Evolutionary conservation across 441 rosid species (phyloP).

Genomic region (Bocquillonia castaneifolia): DNA sequence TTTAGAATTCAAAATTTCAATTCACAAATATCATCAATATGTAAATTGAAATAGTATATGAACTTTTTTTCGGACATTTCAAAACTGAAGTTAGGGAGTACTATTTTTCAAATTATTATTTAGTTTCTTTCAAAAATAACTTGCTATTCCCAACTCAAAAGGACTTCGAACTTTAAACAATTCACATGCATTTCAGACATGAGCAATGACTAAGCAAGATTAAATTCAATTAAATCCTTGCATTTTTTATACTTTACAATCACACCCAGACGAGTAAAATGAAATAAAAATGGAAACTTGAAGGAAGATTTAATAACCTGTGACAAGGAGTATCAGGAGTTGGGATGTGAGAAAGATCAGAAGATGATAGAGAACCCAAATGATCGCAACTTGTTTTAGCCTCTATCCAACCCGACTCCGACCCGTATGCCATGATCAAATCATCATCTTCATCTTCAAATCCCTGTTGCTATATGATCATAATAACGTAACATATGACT

Average conservation of each 20-base stretch:
- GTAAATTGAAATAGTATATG: too few relatives aligned
- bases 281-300: background rate
- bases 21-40: too few relatives aligned
- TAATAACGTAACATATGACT: background rate
- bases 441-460: conserved; percentile 38
- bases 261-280: background rate
- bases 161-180: background rate
- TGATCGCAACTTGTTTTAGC: conserved; percentile 76
- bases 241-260: too few relatives aligned
- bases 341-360: conserved; percentile 65
- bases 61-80: too few relatives aligned
- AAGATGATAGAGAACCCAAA: conserved; percentile 43
- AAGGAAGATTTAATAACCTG: conserved; percentile 33
- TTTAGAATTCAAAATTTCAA: too few relatives aligned
- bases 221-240: too few relatives aligned
- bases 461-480: conserved; percentile 22
- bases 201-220: background rate
- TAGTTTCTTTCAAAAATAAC: too few relatives aligned
- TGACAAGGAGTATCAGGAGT: conserved; percentile 63
- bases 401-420: conserved; percentile 89
- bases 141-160: background rate
- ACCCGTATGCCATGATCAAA: conserved; percentile 34
- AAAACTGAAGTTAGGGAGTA: too few relatives aligned
- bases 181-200: background rate
- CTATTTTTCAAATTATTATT: too few relatives aligned